Evolutionary conservation across 441 rosid genomes (phyloP).

Genomic region (Dalechampia spathulata): DNA sequence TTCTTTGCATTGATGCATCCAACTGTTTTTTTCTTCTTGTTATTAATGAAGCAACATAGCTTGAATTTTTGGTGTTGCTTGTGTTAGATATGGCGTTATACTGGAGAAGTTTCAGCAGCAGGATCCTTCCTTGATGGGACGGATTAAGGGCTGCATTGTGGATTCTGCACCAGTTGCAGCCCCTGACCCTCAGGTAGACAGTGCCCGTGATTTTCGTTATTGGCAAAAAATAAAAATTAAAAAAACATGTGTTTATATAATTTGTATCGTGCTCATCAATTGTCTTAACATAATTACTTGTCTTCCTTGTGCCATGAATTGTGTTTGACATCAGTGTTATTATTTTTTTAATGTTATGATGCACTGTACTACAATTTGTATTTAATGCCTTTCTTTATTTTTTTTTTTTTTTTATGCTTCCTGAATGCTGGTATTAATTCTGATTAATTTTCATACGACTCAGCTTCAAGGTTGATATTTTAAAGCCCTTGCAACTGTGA

Average conservation of each 20-base stretch:
- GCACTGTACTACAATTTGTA: too few relatives aligned
- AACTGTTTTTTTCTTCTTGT: not conserved
- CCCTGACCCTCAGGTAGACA: slow-evolving; percentile 82
- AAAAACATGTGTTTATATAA: not conserved
- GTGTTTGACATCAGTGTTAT: not conserved
- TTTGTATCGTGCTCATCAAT: not conserved
- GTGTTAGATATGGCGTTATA: slow-evolving; percentile 76
- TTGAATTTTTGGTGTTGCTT: slow-evolving; percentile 10
- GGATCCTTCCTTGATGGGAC: slow-evolving; percentile 55
- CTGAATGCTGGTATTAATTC: too few relatives aligned
- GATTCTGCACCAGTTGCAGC: slow-evolving; percentile 98
- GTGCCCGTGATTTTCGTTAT: not conserved
- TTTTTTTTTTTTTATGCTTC: too few relatives aligned
- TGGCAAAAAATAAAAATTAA: not conserved
- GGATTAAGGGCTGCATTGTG: slow-evolving; percentile 82
- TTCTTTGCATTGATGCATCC: not conserved
- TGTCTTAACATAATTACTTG: not conserved
- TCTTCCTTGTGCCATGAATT: not conserved
- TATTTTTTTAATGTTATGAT: not conserved
- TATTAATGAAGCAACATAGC: not conserved
- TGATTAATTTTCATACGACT: too few relatives aligned
- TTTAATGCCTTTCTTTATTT: too few relatives aligned
- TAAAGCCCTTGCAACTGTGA: not conserved
- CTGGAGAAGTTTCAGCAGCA: slow-evolving; percentile 79
- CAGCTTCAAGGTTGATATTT: too few relatives aligned